phyloP scores from a whole-genome alignment of 805 yeast genomes.

The Nematodospora valgi region DNA sequence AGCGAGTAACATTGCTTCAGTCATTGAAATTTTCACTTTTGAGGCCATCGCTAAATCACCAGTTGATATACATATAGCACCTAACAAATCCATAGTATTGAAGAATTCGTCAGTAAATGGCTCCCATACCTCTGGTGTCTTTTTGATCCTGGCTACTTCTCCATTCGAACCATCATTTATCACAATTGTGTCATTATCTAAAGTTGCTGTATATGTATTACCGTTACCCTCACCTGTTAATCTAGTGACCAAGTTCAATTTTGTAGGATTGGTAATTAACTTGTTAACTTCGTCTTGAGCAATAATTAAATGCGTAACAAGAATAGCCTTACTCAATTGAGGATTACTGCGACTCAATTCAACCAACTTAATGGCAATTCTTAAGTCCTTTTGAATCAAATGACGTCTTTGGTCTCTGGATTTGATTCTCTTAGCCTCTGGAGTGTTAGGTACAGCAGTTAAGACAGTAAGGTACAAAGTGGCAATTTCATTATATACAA shows the following conservation, averaged over 20 bases:
- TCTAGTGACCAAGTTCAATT: slow-evolving; percentile 1
- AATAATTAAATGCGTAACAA: slow-evolving; percentile 58
- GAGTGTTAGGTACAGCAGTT: slow-evolving; percentile 31
- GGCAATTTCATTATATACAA: slow-evolving; percentile 64
- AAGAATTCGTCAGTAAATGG: slow-evolving; percentile 77
- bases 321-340: slow-evolving; percentile 50
- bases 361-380: slow-evolving; percentile 67
- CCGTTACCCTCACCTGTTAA: not conserved
- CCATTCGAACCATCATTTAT: slow-evolving; percentile 12
- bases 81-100: slow-evolving; percentile 70
- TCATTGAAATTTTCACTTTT: slow-evolving; percentile 57
- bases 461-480: slow-evolving; percentile 55
- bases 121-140: slow-evolving; percentile 56
- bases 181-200: slow-evolving; percentile 15
- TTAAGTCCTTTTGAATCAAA: slow-evolving; percentile 63
- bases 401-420: slow-evolving; percentile 45
- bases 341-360: slow-evolving; percentile 49
- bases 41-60: slow-evolving; percentile 67
- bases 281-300: slow-evolving; percentile 61
- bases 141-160: slow-evolving; percentile 19
- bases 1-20: slow-evolving; percentile 71
- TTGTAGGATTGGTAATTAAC: slow-evolving; percentile 2
- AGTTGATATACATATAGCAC: slow-evolving; percentile 64
- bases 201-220: slow-evolving; percentile 13
- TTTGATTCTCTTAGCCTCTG: slow-evolving; percentile 18